These are phyloP conservation scores for Mallotus nudiflorus DNA, from an alignment of 345 rosid genomes.

Conservation along the genomic window DNA sequence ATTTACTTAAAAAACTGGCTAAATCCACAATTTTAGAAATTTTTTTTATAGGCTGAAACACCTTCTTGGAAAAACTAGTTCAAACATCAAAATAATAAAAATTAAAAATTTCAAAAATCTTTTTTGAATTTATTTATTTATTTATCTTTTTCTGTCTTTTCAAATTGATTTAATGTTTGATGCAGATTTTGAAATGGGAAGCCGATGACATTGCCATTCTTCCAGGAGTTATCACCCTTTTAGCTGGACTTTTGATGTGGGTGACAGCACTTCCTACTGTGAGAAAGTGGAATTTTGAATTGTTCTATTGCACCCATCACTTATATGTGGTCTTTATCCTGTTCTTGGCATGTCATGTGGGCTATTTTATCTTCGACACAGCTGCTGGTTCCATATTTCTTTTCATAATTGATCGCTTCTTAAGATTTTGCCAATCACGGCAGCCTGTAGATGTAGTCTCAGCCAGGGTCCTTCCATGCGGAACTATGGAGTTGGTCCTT, in stretches of 20 bases:
- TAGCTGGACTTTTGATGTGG: constrained; percentile 82
- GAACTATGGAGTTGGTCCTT: constrained; percentile 62
- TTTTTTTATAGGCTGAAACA: too few relatives aligned
- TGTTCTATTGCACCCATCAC: constrained; percentile 91
- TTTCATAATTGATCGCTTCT: constrained; percentile 77
- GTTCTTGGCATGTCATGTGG: constrained; percentile 75
- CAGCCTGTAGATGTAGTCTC: constrained; percentile 62
- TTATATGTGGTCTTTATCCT: constrained; percentile 65
- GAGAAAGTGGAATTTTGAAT: constrained; percentile 67
- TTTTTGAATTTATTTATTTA: too few relatives aligned
- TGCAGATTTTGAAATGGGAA: constrained; percentile 62
- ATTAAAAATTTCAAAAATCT: too few relatives aligned
- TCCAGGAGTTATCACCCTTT: constrained; percentile 72
- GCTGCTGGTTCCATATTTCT: constrained; percentile 74
- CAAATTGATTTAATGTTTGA: background rate
- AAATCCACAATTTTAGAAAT: too few relatives aligned
- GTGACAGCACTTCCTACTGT: constrained; percentile 59
- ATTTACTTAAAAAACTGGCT: too few relatives aligned
- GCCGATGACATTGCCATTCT: constrained; percentile 49
- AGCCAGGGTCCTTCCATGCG: constrained; percentile 70
- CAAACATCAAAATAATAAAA: too few relatives aligned
- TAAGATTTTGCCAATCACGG: constrained; percentile 84
- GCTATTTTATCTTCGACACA: constrained; percentile 62
- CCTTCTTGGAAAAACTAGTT: too few relatives aligned
- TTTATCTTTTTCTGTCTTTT: too few relatives aligned